Evolutionary conservation across 2,329 filamentous ascomycete genomes (phyloP), one percentile per base, ranked within the genome.

Genomic region (Colletotrichum tropicicola): DNA sequence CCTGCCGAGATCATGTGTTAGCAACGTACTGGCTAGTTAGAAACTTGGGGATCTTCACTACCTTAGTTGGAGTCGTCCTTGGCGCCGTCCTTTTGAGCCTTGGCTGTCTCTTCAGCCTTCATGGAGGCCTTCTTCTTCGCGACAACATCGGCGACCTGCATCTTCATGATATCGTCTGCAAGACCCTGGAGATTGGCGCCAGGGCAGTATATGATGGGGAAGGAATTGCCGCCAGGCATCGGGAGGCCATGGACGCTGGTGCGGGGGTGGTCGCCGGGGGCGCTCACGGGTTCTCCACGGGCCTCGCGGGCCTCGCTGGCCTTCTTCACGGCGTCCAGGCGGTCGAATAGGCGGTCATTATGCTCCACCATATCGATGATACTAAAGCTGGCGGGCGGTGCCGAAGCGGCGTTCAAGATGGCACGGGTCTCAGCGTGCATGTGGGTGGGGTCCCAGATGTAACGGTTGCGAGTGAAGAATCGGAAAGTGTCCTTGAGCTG

Each of bases 391-490:
- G 21, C 9, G 6, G 51, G 17, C 23, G 39, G 21, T 3, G 21
- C 51, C 10, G 25, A 21, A 0, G n/a, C 25, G 0, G 51, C 51
- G 37, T 54, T 41, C 15, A 43, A 21, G 23, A 43, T 43, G 37
- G 51, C 51, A 10, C 37, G 51, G 23, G 35, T 30, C 37, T 54
- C 51, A 12, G 21, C 25, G 37, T 54, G 13, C 6, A 37, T 37
- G 37, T 43, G 27, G 23, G 51, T 2, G 23, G 39, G 8, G 39
- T 60, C 51, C 57, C 57, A 60, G 23, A 60, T 45, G 48, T 37
- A 60, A 28, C 39, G 48, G 49, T 54, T 45, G 41, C 47, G 37
- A n/a, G 21, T 43, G 32, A 43, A 27, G 17, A 10, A 53, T 17
- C 21, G n/a, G 54, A 57, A 37, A 10, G 30, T 12, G n/a, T 48